Evolutionary conservation across 805 yeast species (phyloP), one percentile per base, ranked within the genome.

Genomic region (Tetrapisispora nanseiensis): DNA sequence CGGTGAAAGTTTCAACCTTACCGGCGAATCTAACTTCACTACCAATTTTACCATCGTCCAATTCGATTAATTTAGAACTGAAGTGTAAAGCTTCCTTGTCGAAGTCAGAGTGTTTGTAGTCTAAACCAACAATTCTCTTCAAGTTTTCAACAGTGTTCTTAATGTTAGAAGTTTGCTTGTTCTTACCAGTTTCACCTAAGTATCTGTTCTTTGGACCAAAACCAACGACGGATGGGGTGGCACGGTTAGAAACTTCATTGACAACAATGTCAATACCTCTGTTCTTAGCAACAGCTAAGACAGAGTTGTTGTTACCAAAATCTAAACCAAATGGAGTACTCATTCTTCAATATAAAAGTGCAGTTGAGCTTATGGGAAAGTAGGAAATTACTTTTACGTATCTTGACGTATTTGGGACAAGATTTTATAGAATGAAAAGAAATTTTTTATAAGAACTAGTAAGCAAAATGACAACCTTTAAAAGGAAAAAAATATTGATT

Each of bases 181-280:
- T 83, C 75, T 86, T 87, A 59, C 95, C 97, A 40, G 83, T 59
- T 71, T 90, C 98, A 63, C 98, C 98, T 52, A 90, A 78, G 62
- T 78, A 80, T 72, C 98, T 80, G 76, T 76, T 80, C 69, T 83
- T 85, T 50, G 59, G 61, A 52, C 97, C 97, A 56, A 90, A 90
- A 22, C 95, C 97, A 54, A 92, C 90, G 51, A 86, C 66, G 26
- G 83, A 67, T 51, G 98, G 97, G 20, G 98, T 90, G 54, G 94
- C 67, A 69, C 98, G 82, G 81, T 92, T 90, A 44, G 97, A 89
- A 40, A 90, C 97, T 70, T 90, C 98, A 66, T 92, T 92, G 70
- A 89, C 97, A 58, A 90, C 86, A 59, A 92, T 81, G 68, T 90
- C 98, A 61, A 92, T 90, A 62, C 97, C 97, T 73, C 97, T 81